phyloP scores from a whole-genome alignment of 2,329 filamentous ascomycete species.

The Stemphylium vesicarium region DNA sequence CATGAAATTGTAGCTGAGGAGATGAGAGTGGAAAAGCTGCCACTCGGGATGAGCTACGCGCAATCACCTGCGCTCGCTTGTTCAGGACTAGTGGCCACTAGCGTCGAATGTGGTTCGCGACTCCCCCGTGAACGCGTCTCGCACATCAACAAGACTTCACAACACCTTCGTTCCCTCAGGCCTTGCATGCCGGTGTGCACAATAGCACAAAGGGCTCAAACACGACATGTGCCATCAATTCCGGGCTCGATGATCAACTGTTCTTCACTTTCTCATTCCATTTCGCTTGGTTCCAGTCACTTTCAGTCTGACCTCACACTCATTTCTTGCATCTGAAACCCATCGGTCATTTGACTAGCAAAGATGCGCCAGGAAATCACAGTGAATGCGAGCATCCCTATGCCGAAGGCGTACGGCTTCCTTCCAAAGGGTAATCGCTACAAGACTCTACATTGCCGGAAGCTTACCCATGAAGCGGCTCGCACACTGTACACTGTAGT shows the following conservation, averaged over 20 bases:
- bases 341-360: background rate
- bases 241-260: background rate
- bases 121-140: background rate
- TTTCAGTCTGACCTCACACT: background rate
- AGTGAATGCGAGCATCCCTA: slow-evolving; percentile 24
- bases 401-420: slow-evolving; percentile 43
- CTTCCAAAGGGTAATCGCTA: slow-evolving; percentile 44
- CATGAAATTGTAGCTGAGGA: no score
- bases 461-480: slow-evolving; percentile 38
- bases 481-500: slow-evolving; percentile 39
- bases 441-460: slow-evolving; percentile 44
- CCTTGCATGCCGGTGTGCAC: background rate
- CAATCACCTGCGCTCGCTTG: background rate
- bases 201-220: background rate
- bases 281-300: background rate
- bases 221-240: background rate
- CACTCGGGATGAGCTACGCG: background rate
- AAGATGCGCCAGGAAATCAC: slow-evolving; percentile 27
- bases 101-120: background rate
- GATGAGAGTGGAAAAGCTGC: background rate
- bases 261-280: background rate
- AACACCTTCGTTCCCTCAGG: background rate
- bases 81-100: background rate
- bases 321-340: background rate
- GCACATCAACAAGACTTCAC: background rate